phyloP scores from a whole-genome alignment of 78 protist genomes.

The Dictyostelium purpureum region DNA sequence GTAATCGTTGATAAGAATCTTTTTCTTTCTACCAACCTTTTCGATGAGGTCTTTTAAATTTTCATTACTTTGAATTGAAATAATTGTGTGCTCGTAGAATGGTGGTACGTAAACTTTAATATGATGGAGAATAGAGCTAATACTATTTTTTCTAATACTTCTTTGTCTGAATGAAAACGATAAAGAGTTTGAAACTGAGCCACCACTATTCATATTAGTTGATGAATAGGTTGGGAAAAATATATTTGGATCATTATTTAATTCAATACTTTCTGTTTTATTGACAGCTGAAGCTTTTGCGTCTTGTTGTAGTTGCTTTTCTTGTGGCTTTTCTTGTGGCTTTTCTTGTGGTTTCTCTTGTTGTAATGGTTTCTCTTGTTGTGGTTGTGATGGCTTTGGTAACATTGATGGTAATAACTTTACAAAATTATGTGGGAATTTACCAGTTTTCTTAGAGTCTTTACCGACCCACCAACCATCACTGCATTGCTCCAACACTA shows the following conservation, averaged over 20 bases:
- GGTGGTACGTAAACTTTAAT: slow-evolving; percentile 58
- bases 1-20: neutral
- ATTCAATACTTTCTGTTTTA: neutral
- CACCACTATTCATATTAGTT: neutral
- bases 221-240: slow-evolving; percentile 8
- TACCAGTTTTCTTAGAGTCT: slow-evolving; percentile 6
- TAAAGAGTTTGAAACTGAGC: neutral
- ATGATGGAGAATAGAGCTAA: neutral
- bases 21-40: slow-evolving; percentile 31
- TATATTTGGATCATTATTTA: slow-evolving; percentile 52
- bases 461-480: slow-evolving; percentile 77
- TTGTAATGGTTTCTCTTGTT: neutral
- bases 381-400: neutral
- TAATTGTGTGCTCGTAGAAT: slow-evolving; percentile 38
- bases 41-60: slow-evolving; percentile 9
- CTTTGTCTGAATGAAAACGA: neutral
- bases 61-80: neutral
- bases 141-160: neutral
- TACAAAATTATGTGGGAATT: slow-evolving; percentile 48
- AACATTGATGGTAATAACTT: neutral
- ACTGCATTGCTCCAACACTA: slow-evolving; percentile 25
- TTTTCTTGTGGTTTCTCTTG: neutral
- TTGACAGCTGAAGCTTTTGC: neutral
- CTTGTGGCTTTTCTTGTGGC: neutral
- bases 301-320: neutral